Base-by-base conservation (phyloP, 2,329 filamentous ascomycete genomes). In the Ophiostoma populinum region DNA sequence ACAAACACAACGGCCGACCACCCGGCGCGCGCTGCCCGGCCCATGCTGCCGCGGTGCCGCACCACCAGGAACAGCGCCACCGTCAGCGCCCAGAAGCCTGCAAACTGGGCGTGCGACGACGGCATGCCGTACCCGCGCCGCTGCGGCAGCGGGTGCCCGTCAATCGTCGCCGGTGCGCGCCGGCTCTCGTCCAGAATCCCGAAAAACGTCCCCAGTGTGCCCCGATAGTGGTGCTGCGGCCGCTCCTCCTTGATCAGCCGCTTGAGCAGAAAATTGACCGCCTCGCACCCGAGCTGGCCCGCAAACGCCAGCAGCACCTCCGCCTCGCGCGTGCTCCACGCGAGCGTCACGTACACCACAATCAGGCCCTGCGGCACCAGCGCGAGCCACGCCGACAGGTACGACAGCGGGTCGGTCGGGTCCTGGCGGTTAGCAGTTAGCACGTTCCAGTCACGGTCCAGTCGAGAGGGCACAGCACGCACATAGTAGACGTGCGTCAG, bases 261-360 rank as follows among this genome's bases (percentile, higher is more conserved):
- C 63, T 98, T 98, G 32, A 98, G 63, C 4, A 65, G 58, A 55
- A 92, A 93, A 57, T 98, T 98, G 48, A 92, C 60, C 19, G 70
- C 85, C 55, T 98, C 92, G 61, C 87, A 95, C 34, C 67, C 75
- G 55, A 95, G 71, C 56, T 98, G 90, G 34, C 92, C 92, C 17
- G 70, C 72, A 54, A 94, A 92, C 72, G 93, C 86, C 47, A 95
- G 67, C 30, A 76, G 58, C 28, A 98, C 76, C 54, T 98, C 90
- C 49, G 77, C 67, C 58, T 98, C 90, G 51, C 90, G 80, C 24
- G 85, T 83, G 40, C 81, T 80, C 76, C 85, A 90, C 53, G 92
- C 75, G 40, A 98, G 66, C 16, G 87, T 90, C 21, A 74, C 80
- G 56, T 98, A 98, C 48, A 82, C 73, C 49, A 98, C 69, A 54